Percentiles rank a stretch among this genome's conserved stretches.
phyloP scores from a whole-genome alignment of 257 asterid species.

The Echites panduratus region DNA sequence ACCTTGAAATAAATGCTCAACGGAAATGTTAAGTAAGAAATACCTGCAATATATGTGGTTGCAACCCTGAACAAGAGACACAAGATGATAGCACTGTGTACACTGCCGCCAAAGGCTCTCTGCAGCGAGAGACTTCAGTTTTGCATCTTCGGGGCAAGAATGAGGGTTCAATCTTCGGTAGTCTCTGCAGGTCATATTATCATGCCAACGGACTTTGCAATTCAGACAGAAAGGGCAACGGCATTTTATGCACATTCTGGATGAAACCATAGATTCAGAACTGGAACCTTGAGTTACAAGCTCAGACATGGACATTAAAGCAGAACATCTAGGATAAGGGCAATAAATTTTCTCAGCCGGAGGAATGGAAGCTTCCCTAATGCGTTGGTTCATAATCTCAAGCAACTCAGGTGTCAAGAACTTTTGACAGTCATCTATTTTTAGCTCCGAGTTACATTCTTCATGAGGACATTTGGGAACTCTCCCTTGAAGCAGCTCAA shows the following conservation, averaged over 20 bases:
- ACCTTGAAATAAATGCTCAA: background rate
- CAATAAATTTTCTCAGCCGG: constrained; percentile 27
- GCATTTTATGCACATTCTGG: constrained; percentile 5
- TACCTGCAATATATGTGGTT: constrained; percentile 75
- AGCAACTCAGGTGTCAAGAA: constrained; percentile 23
- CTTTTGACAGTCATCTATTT: constrained; percentile 22
- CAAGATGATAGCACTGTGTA: constrained; percentile 47
- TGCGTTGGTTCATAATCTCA: constrained; percentile 19
- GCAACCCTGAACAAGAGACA: constrained; percentile 60
- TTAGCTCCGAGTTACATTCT: constrained; percentile 19
- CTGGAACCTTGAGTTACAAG: constrained; percentile 1
- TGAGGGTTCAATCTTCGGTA: constrained; percentile 29
- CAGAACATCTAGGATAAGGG: constrained; percentile 30
- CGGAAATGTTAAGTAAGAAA: background rate
- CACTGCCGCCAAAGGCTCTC: constrained; percentile 56
- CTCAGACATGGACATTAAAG: constrained; percentile 26
- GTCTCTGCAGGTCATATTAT: constrained; percentile 28
- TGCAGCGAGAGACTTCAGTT: constrained; percentile 44
- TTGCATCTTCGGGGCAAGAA: constrained; percentile 33
- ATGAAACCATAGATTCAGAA: background rate
- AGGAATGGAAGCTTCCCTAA: constrained; percentile 30
- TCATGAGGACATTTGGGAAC: constrained; percentile 35
- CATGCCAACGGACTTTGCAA: constrained; percentile 65
- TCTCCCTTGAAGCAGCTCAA: constrained; percentile 41
- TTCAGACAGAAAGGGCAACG: constrained; percentile 9